Conservation (phyloP, 192 early-diverging fungal genomes). For the Coemansia sp. region DNA sequence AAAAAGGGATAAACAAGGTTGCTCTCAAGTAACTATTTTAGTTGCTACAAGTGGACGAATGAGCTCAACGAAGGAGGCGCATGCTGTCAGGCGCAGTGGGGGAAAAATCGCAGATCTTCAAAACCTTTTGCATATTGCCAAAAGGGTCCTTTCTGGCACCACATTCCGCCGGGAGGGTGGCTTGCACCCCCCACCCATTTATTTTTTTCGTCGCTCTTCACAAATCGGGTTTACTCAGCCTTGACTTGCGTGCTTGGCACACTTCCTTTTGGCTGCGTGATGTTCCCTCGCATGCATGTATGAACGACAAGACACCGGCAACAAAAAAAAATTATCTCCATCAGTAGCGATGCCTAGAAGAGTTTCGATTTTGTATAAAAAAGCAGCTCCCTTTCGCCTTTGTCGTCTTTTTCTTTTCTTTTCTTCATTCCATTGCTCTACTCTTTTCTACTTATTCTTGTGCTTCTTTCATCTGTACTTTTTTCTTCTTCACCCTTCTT, state of each 20-base stretch:
- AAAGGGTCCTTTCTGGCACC: conserved; percentile 12
- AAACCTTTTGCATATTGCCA: conserved; percentile 3
- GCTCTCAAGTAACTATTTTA: background rate
- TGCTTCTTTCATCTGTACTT: conserved; percentile 10
- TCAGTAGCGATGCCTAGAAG: background rate
- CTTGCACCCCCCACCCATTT: background rate
- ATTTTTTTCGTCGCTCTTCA: background rate
- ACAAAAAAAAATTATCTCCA: conserved; percentile 6
- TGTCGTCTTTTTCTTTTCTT: conserved; percentile 15
- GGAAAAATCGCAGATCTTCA: background rate
- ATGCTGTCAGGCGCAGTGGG: background rate
- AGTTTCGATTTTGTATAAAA: conserved; percentile 8
- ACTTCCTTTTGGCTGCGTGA: background rate
- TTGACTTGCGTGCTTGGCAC: conserved; percentile 1
- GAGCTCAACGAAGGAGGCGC: background rate
- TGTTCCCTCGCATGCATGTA: background rate
- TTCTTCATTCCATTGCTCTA: conserved; percentile 8
- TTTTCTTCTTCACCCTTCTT: conserved; percentile 2
- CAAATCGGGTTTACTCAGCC: conserved; percentile 5
- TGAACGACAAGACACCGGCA: conserved; percentile 1
- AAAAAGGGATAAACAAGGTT: conserved; percentile 3
- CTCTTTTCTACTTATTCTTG: conserved; percentile 1
- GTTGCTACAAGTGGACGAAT: background rate
- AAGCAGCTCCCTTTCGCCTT: conserved; percentile 12
- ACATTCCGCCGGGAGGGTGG: background rate